Conservation (phyloP, 768 basidiomycete species). For the Pulveroboletus sp. region DNA sequence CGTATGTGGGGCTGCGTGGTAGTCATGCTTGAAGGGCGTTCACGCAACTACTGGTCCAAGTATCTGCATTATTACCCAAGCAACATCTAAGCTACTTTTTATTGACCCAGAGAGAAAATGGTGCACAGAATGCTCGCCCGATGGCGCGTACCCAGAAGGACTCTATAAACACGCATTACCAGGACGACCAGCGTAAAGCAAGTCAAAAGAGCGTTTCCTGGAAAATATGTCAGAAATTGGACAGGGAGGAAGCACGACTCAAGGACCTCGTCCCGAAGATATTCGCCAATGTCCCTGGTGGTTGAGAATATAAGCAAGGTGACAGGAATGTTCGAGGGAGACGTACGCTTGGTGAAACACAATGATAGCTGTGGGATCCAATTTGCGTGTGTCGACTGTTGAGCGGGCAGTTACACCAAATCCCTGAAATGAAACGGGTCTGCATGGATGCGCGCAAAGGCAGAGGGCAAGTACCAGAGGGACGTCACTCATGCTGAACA, state of each 20-base stretch:
- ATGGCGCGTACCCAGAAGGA: neutral
- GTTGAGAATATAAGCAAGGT: constrained; percentile 5
- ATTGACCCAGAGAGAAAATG: constrained; percentile 7
- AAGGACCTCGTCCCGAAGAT: constrained; percentile 90
- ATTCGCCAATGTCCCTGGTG: constrained; percentile 93
- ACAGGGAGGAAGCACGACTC: neutral
- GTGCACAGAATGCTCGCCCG: neutral
- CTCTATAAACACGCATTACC: too few relatives aligned
- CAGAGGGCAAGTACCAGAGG: constrained; percentile 62
- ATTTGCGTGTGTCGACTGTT: constrained; percentile 92
- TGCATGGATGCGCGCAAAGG: constrained; percentile 2
- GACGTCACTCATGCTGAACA: constrained; percentile 93
- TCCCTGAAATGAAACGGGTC: constrained; percentile 51
- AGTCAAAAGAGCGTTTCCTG: constrained; percentile 79
- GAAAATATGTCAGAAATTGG: constrained; percentile 13
- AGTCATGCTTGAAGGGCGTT: neutral
- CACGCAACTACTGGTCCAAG: too few relatives aligned
- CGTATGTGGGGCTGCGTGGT: constrained; percentile 35
- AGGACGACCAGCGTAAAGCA: constrained; percentile 17
- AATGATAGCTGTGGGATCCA: constrained; percentile 95
- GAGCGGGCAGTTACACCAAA: constrained; percentile 97
- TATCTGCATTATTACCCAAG: constrained; percentile 1
- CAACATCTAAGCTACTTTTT: constrained; percentile 32
- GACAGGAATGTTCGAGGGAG: neutral
- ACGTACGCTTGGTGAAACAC: constrained; percentile 95